Percentiles rank a stretch among this genome's conserved stretches.
phyloP scores from a whole-genome alignment of 208 protist genomes.

The Trypanosoma mega region DNA sequence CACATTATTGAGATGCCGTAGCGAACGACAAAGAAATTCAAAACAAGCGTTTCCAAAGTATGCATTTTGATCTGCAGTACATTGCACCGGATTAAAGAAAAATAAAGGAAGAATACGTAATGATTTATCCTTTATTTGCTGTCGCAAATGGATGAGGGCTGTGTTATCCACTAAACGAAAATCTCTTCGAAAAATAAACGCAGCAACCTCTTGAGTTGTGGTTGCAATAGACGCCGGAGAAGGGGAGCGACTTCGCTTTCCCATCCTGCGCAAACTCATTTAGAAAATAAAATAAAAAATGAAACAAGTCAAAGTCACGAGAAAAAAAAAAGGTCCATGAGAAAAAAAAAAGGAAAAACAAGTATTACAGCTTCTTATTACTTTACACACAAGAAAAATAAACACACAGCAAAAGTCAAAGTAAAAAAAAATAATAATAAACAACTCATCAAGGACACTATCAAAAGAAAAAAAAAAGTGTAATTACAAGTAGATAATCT shows the following conservation, averaged over 20 bases:
- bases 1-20: slow-evolving; percentile 49
- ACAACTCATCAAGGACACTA: no score
- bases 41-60: slow-evolving; percentile 75
- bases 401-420: no score
- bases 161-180: slow-evolving; percentile 72
- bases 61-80: slow-evolving; percentile 47
- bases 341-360: no score
- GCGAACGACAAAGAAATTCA: slow-evolving; percentile 66
- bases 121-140: slow-evolving; percentile 22
- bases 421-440: no score
- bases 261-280: neutral
- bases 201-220: slow-evolving; percentile 45
- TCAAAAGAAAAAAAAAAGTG: no score
- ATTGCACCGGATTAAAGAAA: slow-evolving; percentile 78
- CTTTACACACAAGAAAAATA: no score
- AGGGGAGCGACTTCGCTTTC: slow-evolving; percentile 19
- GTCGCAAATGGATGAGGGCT: slow-evolving; percentile 39
- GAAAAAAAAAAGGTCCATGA: no score
- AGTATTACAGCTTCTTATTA: no score
- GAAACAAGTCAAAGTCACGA: no score
- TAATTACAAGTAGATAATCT: no score
- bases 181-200: slow-evolving; percentile 75
- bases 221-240: no score
- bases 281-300: neutral
- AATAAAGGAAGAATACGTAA: slow-evolving; percentile 59